phyloP scores from a whole-genome alignment of 2,329 filamentous ascomycete genomes.

The Botrytis cinerea region DNA sequence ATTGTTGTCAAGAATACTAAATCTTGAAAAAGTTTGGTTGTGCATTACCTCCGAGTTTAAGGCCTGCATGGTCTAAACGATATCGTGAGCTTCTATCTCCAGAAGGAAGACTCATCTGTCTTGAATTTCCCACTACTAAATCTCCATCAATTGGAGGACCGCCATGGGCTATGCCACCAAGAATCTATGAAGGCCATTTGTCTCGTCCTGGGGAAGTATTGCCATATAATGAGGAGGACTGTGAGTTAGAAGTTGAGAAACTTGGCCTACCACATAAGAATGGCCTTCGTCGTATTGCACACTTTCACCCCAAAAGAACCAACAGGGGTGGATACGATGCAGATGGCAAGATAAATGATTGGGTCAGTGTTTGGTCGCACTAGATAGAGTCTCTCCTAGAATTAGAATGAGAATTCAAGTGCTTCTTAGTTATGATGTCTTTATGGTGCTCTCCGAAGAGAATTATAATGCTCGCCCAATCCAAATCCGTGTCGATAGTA shows the following conservation, averaged over 20 bases:
- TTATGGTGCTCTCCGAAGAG: slow-evolving; percentile 56
- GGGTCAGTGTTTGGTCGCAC: slow-evolving; percentile 56
- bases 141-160: slow-evolving; percentile 65
- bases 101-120: slow-evolving; percentile 57
- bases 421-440: not conserved
- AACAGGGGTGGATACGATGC: slow-evolving; percentile 50
- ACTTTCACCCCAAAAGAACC: slow-evolving; percentile 54
- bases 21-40: slow-evolving; percentile 56
- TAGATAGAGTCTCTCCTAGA: slow-evolving; percentile 21
- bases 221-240: slow-evolving; percentile 58
- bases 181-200: slow-evolving; percentile 72
- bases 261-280: slow-evolving; percentile 47
- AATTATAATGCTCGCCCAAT: slow-evolving; percentile 97
- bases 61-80: slow-evolving; percentile 56
- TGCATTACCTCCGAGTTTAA: slow-evolving; percentile 56
- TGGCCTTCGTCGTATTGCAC: slow-evolving; percentile 48
- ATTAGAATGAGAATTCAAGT: not conserved
- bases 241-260: slow-evolving; percentile 49
- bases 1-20: slow-evolving; percentile 24
- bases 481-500: slow-evolving; percentile 96
- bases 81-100: slow-evolving; percentile 53
- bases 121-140: slow-evolving; percentile 80
- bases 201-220: slow-evolving; percentile 68
- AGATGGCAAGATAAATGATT: slow-evolving; percentile 53
- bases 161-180: slow-evolving; percentile 68